Conservation (phyloP, 768 basidiomycete genomes). For the Mycena rosella region DNA sequence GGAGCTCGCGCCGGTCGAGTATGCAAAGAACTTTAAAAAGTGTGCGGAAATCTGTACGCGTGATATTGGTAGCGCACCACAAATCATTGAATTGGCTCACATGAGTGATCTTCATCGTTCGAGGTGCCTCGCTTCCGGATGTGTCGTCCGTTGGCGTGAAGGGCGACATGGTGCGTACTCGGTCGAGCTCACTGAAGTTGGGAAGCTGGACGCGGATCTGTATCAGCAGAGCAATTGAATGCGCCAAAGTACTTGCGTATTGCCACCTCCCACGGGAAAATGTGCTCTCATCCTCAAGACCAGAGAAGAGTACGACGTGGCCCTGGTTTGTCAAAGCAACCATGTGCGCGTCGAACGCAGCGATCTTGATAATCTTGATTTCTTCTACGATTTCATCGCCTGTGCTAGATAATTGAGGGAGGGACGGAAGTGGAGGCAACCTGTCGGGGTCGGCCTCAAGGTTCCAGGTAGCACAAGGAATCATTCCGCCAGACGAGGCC, state of each 20-base stretch:
- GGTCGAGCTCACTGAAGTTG: conserved; percentile 74
- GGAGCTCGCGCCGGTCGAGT: conserved; percentile 79
- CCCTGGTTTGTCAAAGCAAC: conserved; percentile 86
- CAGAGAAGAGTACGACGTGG: conserved; percentile 76
- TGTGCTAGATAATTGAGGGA: conserved; percentile 63
- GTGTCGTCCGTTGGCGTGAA: conserved; percentile 52
- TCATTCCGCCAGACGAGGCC: conserved; percentile 53
- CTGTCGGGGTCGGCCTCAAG: conserved; percentile 65
- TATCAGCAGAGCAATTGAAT: conserved; percentile 3
- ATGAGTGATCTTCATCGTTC: conserved; percentile 78
- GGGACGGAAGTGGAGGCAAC: conserved; percentile 70
- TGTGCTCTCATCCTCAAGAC: conserved; percentile 57
- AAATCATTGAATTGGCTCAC: conserved; percentile 57
- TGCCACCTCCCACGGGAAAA: conserved; percentile 65
- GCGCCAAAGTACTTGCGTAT: conserved; percentile 67
- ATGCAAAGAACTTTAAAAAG: conserved; percentile 84
- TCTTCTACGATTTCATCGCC: conserved; percentile 44
- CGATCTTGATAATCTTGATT: conserved; percentile 80
- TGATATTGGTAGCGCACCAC: conserved; percentile 3
- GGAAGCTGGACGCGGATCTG: conserved; percentile 65
- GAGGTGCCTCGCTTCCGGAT: conserved; percentile 51
- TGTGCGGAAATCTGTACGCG: conserved; percentile 83
- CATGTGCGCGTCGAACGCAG: conserved; percentile 78
- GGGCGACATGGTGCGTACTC: conserved; percentile 58
- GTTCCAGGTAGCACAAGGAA: conserved; percentile 75